A percentile compares a stretch with the other conserved stretches of the same genome.
Evolutionary conservation across 2,329 filamentous ascomycete genomes (phyloP).

Genomic region (Akanthomyces muscarius): DNA sequence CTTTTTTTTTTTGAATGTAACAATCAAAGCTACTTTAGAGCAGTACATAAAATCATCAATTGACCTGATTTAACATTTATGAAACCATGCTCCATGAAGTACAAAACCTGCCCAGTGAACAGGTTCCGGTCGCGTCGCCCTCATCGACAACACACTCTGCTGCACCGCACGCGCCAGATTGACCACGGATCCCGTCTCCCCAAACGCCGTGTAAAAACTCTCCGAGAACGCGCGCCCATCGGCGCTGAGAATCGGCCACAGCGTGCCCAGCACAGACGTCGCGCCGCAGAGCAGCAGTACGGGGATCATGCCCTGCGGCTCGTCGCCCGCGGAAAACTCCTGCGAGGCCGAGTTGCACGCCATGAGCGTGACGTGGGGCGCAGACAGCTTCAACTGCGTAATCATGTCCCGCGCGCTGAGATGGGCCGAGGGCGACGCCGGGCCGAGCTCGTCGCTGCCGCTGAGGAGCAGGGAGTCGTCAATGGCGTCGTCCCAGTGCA

Average conservation of each 20-base stretch:
- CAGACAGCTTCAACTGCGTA: background rate
- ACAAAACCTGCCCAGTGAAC: constrained; percentile 9
- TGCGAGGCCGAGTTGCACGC: constrained; percentile 11
- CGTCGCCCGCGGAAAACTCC: constrained; percentile 7
- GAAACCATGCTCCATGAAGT: constrained; percentile 10
- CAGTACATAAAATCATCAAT: too few species aligned
- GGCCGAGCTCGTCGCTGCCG: background rate
- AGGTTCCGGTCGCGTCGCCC: background rate
- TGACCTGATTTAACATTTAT: background rate
- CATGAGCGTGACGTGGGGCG: constrained; percentile 5
- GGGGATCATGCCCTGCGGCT: constrained; percentile 11
- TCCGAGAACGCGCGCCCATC: constrained; percentile 3
- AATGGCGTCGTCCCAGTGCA: constrained; percentile 8
- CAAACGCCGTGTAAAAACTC: background rate
- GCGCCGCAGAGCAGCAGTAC: constrained; percentile 8
- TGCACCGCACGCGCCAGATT: constrained; percentile 5
- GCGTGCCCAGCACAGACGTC: constrained; percentile 9
- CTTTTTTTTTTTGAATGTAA: too few species aligned
- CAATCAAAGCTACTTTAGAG: too few species aligned
- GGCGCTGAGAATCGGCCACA: constrained; percentile 5
- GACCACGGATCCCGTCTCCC: background rate
- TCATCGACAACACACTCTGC: background rate
- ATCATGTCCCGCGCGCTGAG: constrained; percentile 8
- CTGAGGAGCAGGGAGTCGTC: background rate
- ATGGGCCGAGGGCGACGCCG: background rate